These are phyloP conservation scores for Vicia sativa DNA, from an alignment of 306 rosid species.

Conservation along the genomic window DNA sequence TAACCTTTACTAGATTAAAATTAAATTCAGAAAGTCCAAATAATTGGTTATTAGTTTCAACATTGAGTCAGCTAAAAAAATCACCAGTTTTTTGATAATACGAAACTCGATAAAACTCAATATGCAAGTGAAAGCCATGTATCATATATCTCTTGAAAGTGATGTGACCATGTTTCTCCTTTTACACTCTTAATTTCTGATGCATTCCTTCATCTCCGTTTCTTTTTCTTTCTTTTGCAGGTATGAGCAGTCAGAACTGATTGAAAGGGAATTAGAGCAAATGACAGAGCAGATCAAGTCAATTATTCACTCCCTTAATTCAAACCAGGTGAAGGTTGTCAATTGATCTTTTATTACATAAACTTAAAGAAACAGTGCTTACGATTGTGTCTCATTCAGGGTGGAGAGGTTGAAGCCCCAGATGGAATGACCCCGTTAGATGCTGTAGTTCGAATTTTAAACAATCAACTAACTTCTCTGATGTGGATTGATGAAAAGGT, in stretches of 20 bases:
- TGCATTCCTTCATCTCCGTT: slow-evolving; percentile 5
- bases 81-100: not conserved
- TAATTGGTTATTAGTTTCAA: not conserved
- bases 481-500: slow-evolving; percentile 99
- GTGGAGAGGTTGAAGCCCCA: slow-evolving; percentile 77
- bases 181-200: slow-evolving; percentile 14
- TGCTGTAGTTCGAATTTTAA: slow-evolving; percentile 83
- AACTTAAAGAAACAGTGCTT: slow-evolving; percentile 22
- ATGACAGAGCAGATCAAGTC: slow-evolving; percentile 94
- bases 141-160: not conserved
- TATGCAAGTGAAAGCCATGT: slow-evolving; percentile 4
- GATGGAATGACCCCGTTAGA: slow-evolving; percentile 86
- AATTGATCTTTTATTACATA: slow-evolving; percentile 15
- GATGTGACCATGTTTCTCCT: slow-evolving; percentile 4
- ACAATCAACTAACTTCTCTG: slow-evolving; percentile 90
- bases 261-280: slow-evolving; percentile 93
- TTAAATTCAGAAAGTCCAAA: not conserved
- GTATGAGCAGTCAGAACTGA: slow-evolving; percentile 90
- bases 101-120: not conserved
- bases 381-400: slow-evolving; percentile 51
- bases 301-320: slow-evolving; percentile 80
- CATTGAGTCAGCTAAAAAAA: no score
- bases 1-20: not conserved
- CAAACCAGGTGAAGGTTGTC: slow-evolving; percentile 71
- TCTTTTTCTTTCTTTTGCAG: slow-evolving; percentile 43